Evolutionary conservation across 2,329 filamentous ascomycete species (phyloP).

Genomic region (Emericellopsis cladophorae): DNA sequence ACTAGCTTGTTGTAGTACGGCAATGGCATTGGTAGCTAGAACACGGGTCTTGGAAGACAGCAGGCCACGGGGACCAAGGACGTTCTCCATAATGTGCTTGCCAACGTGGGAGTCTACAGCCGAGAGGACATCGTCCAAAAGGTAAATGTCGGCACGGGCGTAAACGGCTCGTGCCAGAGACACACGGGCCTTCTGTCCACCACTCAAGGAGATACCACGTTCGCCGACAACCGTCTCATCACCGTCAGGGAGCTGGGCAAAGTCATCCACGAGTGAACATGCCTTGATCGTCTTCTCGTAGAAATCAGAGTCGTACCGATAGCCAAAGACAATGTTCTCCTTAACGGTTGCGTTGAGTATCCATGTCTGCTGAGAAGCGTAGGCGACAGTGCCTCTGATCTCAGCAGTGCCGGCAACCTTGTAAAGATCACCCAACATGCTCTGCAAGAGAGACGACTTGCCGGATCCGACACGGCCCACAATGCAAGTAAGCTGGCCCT

Average conservation of each 20-base stretch:
- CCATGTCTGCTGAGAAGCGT: slow-evolving; percentile 89
- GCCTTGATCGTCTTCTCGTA: slow-evolving; percentile 89
- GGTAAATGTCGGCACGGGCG: slow-evolving; percentile 88
- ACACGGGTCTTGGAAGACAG: slow-evolving; percentile 80
- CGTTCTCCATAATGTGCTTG: slow-evolving; percentile 85
- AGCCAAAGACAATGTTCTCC: slow-evolving; percentile 94
- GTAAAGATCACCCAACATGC: slow-evolving; percentile 83
- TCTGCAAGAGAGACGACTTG: slow-evolving; percentile 85
- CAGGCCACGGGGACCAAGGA: slow-evolving; percentile 75
- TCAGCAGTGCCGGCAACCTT: slow-evolving; percentile 76
- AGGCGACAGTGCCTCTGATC: slow-evolving; percentile 72
- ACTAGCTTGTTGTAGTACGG: slow-evolving; percentile 78
- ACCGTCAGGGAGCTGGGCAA: slow-evolving; percentile 82
- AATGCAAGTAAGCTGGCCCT: slow-evolving; percentile 85
- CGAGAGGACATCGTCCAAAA: slow-evolving; percentile 87
- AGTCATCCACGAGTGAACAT: slow-evolving; percentile 84
- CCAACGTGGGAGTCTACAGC: slow-evolving; percentile 98
- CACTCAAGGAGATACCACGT: slow-evolving; percentile 88
- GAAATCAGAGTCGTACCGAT: slow-evolving; percentile 85
- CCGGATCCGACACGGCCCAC: slow-evolving; percentile 90
- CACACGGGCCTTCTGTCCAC: slow-evolving; percentile 89
- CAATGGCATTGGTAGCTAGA: slow-evolving; percentile 88
- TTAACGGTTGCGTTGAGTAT: slow-evolving; percentile 96
- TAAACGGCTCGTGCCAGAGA: slow-evolving; percentile 91
- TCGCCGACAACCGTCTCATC: slow-evolving; percentile 96